These are phyloP conservation scores for Suhomyces choctaworum DNA, from an alignment of 1,139 yeast species.

Conservation along the genomic window DNA sequence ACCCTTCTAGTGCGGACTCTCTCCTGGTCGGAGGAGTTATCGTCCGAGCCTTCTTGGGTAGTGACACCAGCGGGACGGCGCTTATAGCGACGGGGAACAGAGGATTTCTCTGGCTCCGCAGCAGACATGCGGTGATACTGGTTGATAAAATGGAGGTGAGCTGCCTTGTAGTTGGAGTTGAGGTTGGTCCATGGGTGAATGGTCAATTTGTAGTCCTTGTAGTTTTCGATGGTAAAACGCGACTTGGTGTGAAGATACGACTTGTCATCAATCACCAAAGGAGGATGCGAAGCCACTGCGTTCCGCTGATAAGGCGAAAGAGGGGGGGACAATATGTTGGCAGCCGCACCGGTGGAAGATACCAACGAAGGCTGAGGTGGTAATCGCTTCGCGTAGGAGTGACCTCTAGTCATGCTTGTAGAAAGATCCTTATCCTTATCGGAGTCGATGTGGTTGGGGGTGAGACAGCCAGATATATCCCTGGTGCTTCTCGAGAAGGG, in stretches of 20 bases:
- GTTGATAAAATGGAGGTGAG: slow-evolving; percentile 51
- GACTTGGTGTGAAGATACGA: slow-evolving; percentile 22
- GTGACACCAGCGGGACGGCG: slow-evolving; percentile 8
- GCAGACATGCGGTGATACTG: slow-evolving; percentile 39
- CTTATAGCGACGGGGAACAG: slow-evolving; percentile 15
- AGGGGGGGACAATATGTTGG: slow-evolving; percentile 59
- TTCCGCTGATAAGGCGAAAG: slow-evolving; percentile 57
- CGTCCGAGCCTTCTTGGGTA: slow-evolving; percentile 27
- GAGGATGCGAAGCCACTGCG: slow-evolving; percentile 17
- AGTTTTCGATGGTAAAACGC: slow-evolving; percentile 50
- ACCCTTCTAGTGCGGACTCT: slow-evolving; percentile 62
- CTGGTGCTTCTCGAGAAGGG: slow-evolving; percentile 28
- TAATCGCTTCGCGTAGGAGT: slow-evolving; percentile 8
- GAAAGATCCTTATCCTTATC: slow-evolving; percentile 10
- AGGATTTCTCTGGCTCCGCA: slow-evolving; percentile 12
- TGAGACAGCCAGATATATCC: slow-evolving; percentile 34
- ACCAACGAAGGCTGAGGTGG: slow-evolving; percentile 3
- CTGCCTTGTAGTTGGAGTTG: slow-evolving; percentile 43
- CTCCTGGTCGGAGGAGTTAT: slow-evolving; percentile 35
- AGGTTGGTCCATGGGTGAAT: slow-evolving; percentile 54
- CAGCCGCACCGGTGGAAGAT: not conserved
- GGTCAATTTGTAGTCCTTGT: slow-evolving; percentile 46
- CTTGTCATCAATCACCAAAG: slow-evolving; percentile 16
- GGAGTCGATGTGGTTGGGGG: slow-evolving; percentile 29
- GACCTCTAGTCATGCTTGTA: slow-evolving; percentile 13